Evolutionary conservation across 495 filamentous ascomycete species (phyloP).

Genomic region (Pyrenula massariospora): DNA sequence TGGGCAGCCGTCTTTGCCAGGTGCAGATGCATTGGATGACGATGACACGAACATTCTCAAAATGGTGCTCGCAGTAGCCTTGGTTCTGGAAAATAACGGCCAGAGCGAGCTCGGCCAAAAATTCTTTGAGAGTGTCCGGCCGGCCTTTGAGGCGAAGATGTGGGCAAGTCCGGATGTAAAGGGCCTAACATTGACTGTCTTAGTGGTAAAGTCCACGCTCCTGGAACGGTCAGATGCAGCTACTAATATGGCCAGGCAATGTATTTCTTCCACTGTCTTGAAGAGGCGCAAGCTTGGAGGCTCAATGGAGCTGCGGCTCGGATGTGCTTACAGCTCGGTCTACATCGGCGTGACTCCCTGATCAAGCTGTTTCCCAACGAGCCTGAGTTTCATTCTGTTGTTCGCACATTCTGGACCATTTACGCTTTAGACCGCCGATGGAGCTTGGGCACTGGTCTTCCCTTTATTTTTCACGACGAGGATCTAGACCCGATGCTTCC

Average conservation of each 20-base stretch:
- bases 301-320: slow-evolving; percentile 64
- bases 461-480: slow-evolving; percentile 69
- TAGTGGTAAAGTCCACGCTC: background rate
- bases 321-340: slow-evolving; percentile 67
- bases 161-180: slow-evolving; percentile 53
- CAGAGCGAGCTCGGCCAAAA: slow-evolving; percentile 59
- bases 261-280: slow-evolving; percentile 72
- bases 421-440: slow-evolving; percentile 73
- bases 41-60: slow-evolving; percentile 61
- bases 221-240: slow-evolving; percentile 3
- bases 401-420: slow-evolving; percentile 67
- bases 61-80: slow-evolving; percentile 62
- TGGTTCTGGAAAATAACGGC: slow-evolving; percentile 63
- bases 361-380: slow-evolving; percentile 51
- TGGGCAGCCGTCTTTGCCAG: slow-evolving; percentile 37
- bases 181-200: background rate
- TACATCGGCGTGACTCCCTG: slow-evolving; percentile 65
- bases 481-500: slow-evolving; percentile 72
- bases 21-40: slow-evolving; percentile 55
- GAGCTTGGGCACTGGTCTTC: slow-evolving; percentile 72
- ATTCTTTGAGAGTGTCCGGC: slow-evolving; percentile 60
- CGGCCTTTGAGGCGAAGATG: slow-evolving; percentile 55
- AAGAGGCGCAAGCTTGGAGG: slow-evolving; percentile 71
- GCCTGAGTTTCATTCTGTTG: slow-evolving; percentile 43
- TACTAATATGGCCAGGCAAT: slow-evolving; percentile 47